Percentiles rank a stretch among this genome's conserved stretches.
Conservation (phyloP, 2,329 filamentous ascomycete genomes). For the Fonsecaea nubica region DNA sequence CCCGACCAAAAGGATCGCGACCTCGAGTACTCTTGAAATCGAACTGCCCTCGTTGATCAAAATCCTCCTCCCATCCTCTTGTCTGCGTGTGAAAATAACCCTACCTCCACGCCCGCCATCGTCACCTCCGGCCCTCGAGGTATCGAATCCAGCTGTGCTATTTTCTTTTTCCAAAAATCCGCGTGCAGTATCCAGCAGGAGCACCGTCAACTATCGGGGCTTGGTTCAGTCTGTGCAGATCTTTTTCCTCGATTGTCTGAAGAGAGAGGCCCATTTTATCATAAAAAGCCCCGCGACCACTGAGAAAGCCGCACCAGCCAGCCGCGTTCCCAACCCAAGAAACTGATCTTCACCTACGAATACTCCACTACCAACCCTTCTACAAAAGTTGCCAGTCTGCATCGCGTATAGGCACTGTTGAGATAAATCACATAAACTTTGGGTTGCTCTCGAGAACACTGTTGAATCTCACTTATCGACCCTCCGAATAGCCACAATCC, state of each 20-base stretch:
- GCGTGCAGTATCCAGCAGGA: background rate
- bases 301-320: constrained; percentile 27
- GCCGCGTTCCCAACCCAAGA: constrained; percentile 18
- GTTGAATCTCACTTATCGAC: background rate
- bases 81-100: background rate
- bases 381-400: constrained; percentile 11
- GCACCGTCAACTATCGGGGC: background rate
- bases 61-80: constrained; percentile 12
- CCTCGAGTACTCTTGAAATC: constrained; percentile 33
- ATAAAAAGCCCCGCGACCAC: constrained; percentile 29
- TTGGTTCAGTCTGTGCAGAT: constrained; percentile 28
- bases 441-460: background rate
- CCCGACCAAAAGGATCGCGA: constrained; percentile 40
- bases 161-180: background rate
- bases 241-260: constrained; percentile 23
- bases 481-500: background rate
- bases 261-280: constrained; percentile 14
- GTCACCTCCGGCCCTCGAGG: constrained; percentile 4
- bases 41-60: constrained; percentile 31
- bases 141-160: background rate
- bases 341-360: constrained; percentile 26
- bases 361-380: constrained; percentile 21
- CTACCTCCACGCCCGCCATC: constrained; percentile 1
- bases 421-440: background rate
- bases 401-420: constrained; percentile 14